Conservation (phyloP, 2,329 filamentous ascomycete species). For the Phaeosphaeria sp. region DNA sequence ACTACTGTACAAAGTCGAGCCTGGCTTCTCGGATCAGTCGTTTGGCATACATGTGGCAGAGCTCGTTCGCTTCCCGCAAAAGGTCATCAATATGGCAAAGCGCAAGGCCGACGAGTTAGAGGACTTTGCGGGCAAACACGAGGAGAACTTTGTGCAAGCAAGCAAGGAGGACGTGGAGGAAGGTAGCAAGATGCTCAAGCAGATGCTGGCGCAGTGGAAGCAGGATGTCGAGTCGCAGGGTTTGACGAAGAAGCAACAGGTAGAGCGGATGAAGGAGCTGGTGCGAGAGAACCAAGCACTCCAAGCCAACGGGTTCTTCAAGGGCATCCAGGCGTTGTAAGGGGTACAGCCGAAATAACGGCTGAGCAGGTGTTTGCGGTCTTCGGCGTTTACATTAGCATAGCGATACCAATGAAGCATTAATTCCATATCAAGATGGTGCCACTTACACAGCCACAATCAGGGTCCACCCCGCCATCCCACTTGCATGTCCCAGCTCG, state of each 20-base stretch:
- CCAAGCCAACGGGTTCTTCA: constrained; percentile 71
- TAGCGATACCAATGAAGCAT: constrained; percentile 3
- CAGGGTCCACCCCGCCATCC: constrained; percentile 6
- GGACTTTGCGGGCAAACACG: constrained; percentile 86
- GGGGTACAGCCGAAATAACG: background rate
- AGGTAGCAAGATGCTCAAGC: constrained; percentile 84
- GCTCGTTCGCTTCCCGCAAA: constrained; percentile 92
- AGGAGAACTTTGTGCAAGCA: constrained; percentile 52
- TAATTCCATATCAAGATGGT: background rate
- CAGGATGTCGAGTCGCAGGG: constrained; percentile 69
- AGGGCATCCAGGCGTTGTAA: constrained; percentile 59
- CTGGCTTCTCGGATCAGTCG: constrained; percentile 93
- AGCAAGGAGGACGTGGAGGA: constrained; percentile 87
- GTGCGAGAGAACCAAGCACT: constrained; percentile 75
- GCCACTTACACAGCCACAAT: constrained; percentile 9
- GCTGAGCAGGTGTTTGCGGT: background rate
- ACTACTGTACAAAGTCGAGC: constrained; percentile 94
- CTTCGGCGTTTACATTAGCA: background rate
- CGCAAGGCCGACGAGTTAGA: constrained; percentile 97
- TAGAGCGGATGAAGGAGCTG: constrained; percentile 78
- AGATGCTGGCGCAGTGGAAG: constrained; percentile 86
- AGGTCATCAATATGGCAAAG: constrained; percentile 99
- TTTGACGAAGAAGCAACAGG: constrained; percentile 69
- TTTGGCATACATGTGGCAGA: constrained; percentile 99
- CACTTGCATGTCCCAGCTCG: constrained; percentile 1